A percentile compares a stretch with the other conserved stretches of the same genome.
These are phyloP conservation scores for Closterium sp. DNA, from an alignment of 139 green algal species.

Conservation along the genomic window DNA sequence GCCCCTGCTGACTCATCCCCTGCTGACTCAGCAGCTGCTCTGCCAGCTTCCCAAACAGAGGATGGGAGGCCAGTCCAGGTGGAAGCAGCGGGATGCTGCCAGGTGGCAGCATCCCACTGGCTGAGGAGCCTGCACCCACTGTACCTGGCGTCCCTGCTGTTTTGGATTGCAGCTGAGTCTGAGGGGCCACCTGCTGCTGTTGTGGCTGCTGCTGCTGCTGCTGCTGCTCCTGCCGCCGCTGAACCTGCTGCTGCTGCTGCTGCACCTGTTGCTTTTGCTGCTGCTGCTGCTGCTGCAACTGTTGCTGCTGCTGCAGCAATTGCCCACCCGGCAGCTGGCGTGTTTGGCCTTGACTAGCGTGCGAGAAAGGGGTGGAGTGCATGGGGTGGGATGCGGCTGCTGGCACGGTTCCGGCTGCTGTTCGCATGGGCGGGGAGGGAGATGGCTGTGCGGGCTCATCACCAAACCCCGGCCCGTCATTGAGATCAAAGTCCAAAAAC, in stretches of 20 bases:
- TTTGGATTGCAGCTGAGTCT: not conserved
- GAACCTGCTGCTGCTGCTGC: not conserved
- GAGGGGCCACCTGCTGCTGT: conserved; percentile 4
- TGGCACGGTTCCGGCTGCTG: not conserved
- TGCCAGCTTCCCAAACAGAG: not conserved
- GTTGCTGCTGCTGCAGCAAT: not conserved
- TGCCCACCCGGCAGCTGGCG: not conserved
- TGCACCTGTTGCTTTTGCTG: not conserved
- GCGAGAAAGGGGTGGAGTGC: not conserved
- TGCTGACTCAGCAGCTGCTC: not conserved
- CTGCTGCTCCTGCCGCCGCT: not conserved
- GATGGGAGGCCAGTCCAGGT: not conserved
- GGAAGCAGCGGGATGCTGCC: not conserved
- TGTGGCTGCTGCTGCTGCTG: not conserved
- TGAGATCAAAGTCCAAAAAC: not conserved
- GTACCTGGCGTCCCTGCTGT: not conserved
- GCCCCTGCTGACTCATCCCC: no score
- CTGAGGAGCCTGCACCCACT: not conserved
- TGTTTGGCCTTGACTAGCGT: no score
- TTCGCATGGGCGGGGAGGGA: not conserved
- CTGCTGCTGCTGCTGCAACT: not conserved
- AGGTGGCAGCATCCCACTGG: not conserved
- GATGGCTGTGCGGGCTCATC: not conserved
- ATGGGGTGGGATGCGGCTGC: not conserved
- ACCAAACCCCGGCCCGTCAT: not conserved